Evolutionary conservation across 345 rosid genomes (phyloP).

Genomic region (Diplotaxis tenuifolia): DNA sequence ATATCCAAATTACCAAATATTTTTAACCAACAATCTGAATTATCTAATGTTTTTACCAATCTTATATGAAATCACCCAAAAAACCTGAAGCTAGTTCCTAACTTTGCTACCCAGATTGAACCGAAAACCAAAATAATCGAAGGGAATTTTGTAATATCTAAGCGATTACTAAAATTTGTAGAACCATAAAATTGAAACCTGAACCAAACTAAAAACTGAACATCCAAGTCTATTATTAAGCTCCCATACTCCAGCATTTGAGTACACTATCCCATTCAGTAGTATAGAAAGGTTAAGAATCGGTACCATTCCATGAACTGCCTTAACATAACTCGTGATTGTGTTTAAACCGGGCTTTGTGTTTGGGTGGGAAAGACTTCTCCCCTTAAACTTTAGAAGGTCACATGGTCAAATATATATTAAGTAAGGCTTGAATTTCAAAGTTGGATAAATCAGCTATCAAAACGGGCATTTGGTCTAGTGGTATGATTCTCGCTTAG

Average conservation of each 20-base stretch:
- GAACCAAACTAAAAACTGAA: no score
- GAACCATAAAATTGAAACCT: no score
- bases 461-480: slow-evolving; percentile 72
- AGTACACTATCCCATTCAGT: slow-evolving; percentile 76
- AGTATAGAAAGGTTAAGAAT: slow-evolving; percentile 21
- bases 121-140: no score
- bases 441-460: background rate
- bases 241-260: slow-evolving; percentile 83
- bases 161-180: no score
- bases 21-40: no score
- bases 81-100: no score
- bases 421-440: background rate
- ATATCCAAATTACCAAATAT: no score
- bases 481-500: slow-evolving; percentile 93
- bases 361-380: slow-evolving; percentile 66
- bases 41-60: no score
- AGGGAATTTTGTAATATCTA: no score
- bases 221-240: no score
- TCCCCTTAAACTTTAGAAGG: slow-evolving; percentile 45
- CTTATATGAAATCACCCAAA: no score
- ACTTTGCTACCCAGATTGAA: no score
- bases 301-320: slow-evolving; percentile 67
- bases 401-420: background rate
- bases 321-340: slow-evolving; percentile 55
- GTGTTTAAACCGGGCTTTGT: slow-evolving; percentile 64